A percentile compares a stretch with the other conserved stretches of the same genome.
phyloP scores from a whole-genome alignment of 306 rosid genomes.

The Erythrophleum fordii region DNA sequence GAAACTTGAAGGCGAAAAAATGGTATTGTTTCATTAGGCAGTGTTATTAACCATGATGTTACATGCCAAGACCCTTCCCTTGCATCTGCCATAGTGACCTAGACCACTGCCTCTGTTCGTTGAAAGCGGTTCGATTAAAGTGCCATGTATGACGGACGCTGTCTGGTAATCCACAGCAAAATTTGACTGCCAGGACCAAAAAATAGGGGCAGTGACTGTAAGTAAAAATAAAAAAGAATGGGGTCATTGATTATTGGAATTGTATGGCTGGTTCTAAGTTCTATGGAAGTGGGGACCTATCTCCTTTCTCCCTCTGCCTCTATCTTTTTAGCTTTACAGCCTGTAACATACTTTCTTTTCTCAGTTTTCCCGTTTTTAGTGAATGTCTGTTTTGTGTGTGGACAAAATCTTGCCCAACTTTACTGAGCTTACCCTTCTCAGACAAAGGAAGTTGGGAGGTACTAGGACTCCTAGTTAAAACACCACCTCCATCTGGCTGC shows the following conservation, averaged over 20 bases:
- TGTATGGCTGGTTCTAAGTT: conserved; percentile 23
- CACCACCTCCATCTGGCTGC: not conserved
- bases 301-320: not conserved
- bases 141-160: conserved; percentile 29
- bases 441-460: not conserved
- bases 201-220: not conserved
- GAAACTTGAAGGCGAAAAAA: too few species aligned
- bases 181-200: conserved; percentile 26
- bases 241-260: conserved; percentile 34
- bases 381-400: not conserved
- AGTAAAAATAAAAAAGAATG: not conserved
- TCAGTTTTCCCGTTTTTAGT: conserved; percentile 19
- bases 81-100: not conserved
- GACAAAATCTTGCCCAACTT: conserved; percentile 15
- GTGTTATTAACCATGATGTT: not conserved
- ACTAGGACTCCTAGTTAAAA: conserved; percentile 5
- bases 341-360: conserved; percentile 32
- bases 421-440: not conserved
- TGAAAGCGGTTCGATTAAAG: conserved; percentile 25
- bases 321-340: conserved; percentile 46
- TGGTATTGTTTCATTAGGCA: not conserved
- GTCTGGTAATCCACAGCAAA: conserved; percentile 15
- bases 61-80: not conserved
- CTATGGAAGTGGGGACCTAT: conserved; percentile 45
- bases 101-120: not conserved